A percentile compares a stretch with the other conserved stretches of the same genome.
phyloP scores from a whole-genome alignment of 2,329 filamentous ascomycete species.

The Pseudogymnoascus sp. region DNA sequence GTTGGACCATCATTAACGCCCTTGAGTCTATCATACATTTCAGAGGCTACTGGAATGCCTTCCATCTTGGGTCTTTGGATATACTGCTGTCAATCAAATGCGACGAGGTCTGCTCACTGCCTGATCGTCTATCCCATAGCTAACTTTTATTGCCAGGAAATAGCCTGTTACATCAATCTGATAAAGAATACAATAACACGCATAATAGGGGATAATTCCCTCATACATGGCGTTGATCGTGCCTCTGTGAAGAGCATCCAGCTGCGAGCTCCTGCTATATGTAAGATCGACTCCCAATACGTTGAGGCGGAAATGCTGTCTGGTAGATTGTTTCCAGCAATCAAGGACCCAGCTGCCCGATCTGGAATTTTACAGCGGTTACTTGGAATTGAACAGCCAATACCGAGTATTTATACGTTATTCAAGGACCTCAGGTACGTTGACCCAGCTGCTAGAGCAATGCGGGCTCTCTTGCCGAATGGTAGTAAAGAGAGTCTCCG shows the following conservation, averaged over 20 bases:
- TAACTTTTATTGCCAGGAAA: neutral
- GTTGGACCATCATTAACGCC: neutral
- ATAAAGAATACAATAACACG: neutral
- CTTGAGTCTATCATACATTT: neutral
- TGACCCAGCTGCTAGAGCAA: neutral
- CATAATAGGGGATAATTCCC: neutral
- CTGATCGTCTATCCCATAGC: neutral
- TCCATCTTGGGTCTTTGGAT: neutral
- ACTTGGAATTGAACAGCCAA: neutral
- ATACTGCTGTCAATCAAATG: neutral
- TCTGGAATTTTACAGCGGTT: neutral
- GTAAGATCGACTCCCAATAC: neutral
- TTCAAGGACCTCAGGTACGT: neutral
- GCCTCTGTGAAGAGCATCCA: neutral
- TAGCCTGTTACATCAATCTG: neutral
- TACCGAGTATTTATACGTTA: neutral
- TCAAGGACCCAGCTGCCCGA: neutral
- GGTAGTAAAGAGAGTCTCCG: neutral
- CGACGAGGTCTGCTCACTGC: neutral
- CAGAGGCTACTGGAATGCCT: neutral
- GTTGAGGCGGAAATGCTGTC: neutral
- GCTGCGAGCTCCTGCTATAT: neutral
- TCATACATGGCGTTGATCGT: neutral
- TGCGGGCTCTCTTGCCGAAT: neutral
- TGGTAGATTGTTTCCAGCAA: neutral